Conservation (phyloP, 2,329 filamentous ascomycete genomes). For the Falciphora oryzae region DNA sequence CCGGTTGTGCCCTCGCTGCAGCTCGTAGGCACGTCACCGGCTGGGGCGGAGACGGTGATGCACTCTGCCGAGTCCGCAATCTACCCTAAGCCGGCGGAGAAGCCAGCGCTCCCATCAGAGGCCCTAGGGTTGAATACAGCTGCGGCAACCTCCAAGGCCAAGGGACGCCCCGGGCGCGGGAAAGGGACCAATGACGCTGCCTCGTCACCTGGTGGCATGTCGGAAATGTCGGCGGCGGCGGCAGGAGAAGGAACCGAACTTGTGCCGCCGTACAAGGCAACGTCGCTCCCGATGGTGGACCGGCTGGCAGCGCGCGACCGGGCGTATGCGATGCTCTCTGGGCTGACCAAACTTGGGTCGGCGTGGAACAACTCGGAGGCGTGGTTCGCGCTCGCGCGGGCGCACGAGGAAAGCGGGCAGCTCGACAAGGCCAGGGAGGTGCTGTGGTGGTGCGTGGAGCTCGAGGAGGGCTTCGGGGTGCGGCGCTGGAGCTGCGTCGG, state of each 20-base stretch:
- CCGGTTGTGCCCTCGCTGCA: slow-evolving; percentile 44
- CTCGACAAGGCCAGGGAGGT: slow-evolving; percentile 84
- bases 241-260: slow-evolving; percentile 27
- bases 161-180: background rate
- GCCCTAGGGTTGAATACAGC: slow-evolving; percentile 41
- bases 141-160: slow-evolving; percentile 8
- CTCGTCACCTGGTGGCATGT: background rate
- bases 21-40: slow-evolving; percentile 14
- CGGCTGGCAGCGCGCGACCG: slow-evolving; percentile 85
- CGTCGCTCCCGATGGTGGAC: slow-evolving; percentile 66
- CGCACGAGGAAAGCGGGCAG: slow-evolving; percentile 83
- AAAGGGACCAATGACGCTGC: background rate
- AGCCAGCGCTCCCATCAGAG: slow-evolving; percentile 31
- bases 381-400: slow-evolving; percentile 82
- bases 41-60: background rate
- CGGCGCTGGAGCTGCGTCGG: slow-evolving; percentile 71
- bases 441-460: slow-evolving; percentile 94
- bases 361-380: slow-evolving; percentile 93
- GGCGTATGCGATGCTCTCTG: slow-evolving; percentile 76
- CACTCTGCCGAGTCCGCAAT: background rate
- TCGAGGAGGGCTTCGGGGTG: slow-evolving; percentile 79
- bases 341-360: slow-evolving; percentile 75
- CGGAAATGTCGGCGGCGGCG: background rate
- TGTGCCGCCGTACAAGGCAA: slow-evolving; percentile 48
- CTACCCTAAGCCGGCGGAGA: slow-evolving; percentile 10